Evolutionary conservation across 2,329 filamentous ascomycete species (phyloP), one percentile per base, ranked within the genome.

Genomic region (Xylogone sp.): DNA sequence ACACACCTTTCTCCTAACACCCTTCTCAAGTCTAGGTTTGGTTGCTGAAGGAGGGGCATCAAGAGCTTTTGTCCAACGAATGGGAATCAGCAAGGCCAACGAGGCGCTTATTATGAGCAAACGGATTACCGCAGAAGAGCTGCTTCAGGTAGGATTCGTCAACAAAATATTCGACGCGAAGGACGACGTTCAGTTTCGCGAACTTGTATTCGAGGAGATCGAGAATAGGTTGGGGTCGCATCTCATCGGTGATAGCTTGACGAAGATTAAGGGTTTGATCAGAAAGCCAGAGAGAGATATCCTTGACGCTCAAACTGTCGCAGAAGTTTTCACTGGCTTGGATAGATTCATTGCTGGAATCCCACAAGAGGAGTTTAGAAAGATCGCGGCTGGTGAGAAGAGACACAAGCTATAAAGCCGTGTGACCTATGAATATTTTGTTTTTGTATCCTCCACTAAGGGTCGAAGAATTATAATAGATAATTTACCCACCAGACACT

Each of bases 71-170:
- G 89, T 94, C 13, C 80, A 87, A 62, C 76, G 93, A 0, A 76
- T 97, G 21, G 94, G 94, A 1, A 79, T 90, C 47, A 75, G 81
- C 53, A 88, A 89, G 66, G 92, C 91, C 9, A 96, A 95, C 65
- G 94, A 97, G 76, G 93, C 94, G 12, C 78, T 97, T 12, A 84
- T 99, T 59, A 94, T 96, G 87, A 91, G 87, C 63, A 88, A 87
- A 69, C 79, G 84, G 43, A 88, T 97, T 60, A 68, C 76, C 0
- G 81, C 82, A 24, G 81, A 86, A 21, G 90, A 96, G 65, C 76
- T 97, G 24, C 75, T 92, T 56, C 73, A 78, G 8, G 79, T 82
- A 2, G 92, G 93, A 0, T 97, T 90, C 64, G 89, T 95, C 43
- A 97, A 97, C 63, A 88, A 86, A 69, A 78, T 96, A 16, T 87